phyloP scores from a whole-genome alignment of 345 rosid genomes.

The Arabis alpina region DNA sequence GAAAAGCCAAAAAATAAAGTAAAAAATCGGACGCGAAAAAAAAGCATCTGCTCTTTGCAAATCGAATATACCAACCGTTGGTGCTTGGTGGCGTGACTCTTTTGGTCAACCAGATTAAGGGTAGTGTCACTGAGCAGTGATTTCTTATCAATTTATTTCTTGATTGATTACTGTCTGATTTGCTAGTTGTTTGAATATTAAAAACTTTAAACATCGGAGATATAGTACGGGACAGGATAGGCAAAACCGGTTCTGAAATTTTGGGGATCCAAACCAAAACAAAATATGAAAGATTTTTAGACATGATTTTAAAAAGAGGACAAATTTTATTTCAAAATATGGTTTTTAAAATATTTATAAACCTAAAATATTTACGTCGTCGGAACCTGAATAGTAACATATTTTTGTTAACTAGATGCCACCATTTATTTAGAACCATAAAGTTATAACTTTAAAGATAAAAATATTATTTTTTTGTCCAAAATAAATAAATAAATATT shows the following conservation, averaged over 20 bases:
- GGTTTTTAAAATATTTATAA: too few species aligned
- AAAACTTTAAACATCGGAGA: constrained; percentile 11
- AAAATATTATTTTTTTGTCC: too few species aligned
- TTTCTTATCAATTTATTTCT: constrained; percentile 9
- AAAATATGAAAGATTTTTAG: too few species aligned
- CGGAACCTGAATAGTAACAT: too few species aligned
- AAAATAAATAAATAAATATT: neutral
- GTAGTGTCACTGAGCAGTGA: constrained; percentile 4
- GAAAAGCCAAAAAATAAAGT: neutral
- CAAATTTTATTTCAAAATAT: too few species aligned
- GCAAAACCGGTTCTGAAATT: too few species aligned
- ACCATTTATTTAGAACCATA: too few species aligned
- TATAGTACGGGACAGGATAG: neutral
- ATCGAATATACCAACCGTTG: constrained; percentile 27
- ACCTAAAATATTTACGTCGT: too few species aligned
- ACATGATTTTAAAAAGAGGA: too few species aligned
- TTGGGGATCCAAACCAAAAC: too few species aligned
- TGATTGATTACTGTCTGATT: constrained; percentile 1
- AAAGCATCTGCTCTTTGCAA: constrained; percentile 32
- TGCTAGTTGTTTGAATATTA: constrained; percentile 8
- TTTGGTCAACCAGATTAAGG: constrained; percentile 9
- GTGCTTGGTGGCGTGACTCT: neutral
- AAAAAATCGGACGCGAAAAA: constrained; percentile 26
- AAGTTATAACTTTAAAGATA: too few species aligned
- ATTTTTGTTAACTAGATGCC: too few species aligned